phyloP scores from a whole-genome alignment of 202 grass and related monocot genomes.

The Dendrocalamus latiflorus region DNA sequence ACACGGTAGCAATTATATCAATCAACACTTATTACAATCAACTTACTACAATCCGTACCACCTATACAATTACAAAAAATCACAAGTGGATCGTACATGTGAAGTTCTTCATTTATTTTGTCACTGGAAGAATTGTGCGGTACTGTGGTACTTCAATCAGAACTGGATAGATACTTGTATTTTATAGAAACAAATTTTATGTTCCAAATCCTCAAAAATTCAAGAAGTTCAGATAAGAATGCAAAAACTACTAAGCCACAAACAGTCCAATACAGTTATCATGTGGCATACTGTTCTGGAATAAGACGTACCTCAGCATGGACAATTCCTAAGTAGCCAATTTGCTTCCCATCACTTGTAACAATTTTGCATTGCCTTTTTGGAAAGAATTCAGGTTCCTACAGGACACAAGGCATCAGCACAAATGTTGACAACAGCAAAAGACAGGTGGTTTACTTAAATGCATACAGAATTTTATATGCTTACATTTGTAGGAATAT shows the following conservation, averaged over 20 bases:
- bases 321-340: slow-evolving; percentile 86
- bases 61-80: neutral
- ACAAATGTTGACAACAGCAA: slow-evolving; percentile 20
- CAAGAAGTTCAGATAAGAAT: neutral
- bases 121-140: neutral
- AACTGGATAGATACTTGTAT: neutral
- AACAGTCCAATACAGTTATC: neutral
- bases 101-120: neutral
- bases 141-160: neutral
- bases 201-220: neutral
- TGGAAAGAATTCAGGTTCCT: slow-evolving; percentile 93
- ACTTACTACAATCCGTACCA: neutral
- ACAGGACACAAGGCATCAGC: slow-evolving; percentile 15
- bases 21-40: neutral
- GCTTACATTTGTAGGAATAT: slow-evolving; percentile 67
- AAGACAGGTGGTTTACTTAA: neutral
- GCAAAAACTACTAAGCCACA: neutral
- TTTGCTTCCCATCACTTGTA: slow-evolving; percentile 54
- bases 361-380: slow-evolving; percentile 90
- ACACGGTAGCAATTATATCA: neutral
- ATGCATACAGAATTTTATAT: slow-evolving; percentile 8
- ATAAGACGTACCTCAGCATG: slow-evolving; percentile 63
- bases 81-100: neutral
- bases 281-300: neutral
- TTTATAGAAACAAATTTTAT: neutral